Conservation (phyloP, 805 yeast species). For the Naumovozyma baii region DNA sequence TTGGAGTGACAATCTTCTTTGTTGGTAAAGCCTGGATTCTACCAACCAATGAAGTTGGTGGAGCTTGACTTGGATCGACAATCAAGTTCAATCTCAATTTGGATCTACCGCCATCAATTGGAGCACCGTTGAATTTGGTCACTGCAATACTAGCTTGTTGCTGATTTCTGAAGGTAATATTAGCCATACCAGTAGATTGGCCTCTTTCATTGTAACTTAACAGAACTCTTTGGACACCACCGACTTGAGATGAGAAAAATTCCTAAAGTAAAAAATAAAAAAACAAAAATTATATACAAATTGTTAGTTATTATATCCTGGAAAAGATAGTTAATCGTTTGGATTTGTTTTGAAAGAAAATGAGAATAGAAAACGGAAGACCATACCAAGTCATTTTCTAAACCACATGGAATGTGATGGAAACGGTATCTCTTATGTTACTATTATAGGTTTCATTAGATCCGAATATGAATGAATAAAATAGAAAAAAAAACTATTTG, state of each 20-base stretch:
- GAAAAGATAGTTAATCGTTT: not conserved
- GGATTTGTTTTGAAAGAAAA: too few species aligned
- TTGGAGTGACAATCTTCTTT: conserved; percentile 20
- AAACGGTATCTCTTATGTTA: too few species aligned
- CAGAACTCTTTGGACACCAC: conserved; percentile 65
- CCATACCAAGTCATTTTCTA: too few species aligned
- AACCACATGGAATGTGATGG: too few species aligned
- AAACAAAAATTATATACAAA: conserved; percentile 3
- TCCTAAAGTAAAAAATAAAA: conserved; percentile 43
- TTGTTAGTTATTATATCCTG: not conserved
- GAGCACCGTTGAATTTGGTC: conserved; percentile 80
- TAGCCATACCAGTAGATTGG: conserved; percentile 84
- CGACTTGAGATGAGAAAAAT: conserved; percentile 79
- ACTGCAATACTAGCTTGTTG: conserved; percentile 72
- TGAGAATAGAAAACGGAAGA: not conserved
- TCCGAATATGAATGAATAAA: not conserved
- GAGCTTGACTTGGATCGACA: conserved; percentile 71
- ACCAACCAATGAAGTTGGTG: conserved; percentile 43
- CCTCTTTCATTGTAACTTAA: conserved; percentile 82
- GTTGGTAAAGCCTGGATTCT: conserved; percentile 48
- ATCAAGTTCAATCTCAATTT: conserved; percentile 73
- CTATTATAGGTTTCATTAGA: not conserved
- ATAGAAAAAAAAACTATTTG: too few species aligned
- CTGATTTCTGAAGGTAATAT: conserved; percentile 61
- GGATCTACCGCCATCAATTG: conserved; percentile 78